phyloP scores from a whole-genome alignment of 2,329 filamentous ascomycete genomes.

The Diaporthe amygdali region DNA sequence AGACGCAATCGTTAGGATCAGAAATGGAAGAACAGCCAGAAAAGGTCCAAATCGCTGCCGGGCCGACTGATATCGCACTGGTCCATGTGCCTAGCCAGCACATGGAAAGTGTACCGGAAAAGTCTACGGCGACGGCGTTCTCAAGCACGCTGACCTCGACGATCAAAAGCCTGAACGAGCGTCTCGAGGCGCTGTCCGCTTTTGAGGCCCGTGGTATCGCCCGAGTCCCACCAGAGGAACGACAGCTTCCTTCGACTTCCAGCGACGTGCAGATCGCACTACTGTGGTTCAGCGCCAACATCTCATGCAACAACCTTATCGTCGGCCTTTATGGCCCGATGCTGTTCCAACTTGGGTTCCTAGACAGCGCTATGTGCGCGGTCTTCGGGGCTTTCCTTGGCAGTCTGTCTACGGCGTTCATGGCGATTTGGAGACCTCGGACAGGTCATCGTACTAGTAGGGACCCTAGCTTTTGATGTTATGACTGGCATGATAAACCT shows the following conservation, averaged over 20 bases:
- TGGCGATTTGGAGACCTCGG: constrained; percentile 34
- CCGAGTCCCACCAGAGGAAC: constrained; percentile 43
- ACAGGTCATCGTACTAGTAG: constrained; percentile 29
- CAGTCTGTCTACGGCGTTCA: constrained; percentile 32
- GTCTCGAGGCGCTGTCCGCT: constrained; percentile 39
- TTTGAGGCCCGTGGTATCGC: constrained; percentile 47
- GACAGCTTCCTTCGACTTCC: constrained; percentile 37
- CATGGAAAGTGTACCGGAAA: background rate
- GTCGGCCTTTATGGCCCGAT: constrained; percentile 37
- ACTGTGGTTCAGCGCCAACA: constrained; percentile 51
- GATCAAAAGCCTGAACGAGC: constrained; percentile 29
- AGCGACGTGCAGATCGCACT: constrained; percentile 45
- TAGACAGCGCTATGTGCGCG: constrained; percentile 34
- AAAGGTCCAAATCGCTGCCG: background rate
- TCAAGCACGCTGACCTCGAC: background rate
- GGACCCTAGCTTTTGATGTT: fast-evolving
- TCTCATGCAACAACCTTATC: constrained; percentile 48
- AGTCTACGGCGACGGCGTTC: background rate
- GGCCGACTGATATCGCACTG: constrained; percentile 31
- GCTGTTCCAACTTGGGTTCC: constrained; percentile 35
- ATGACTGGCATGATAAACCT: background rate
- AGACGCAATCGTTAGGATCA: fast-evolving
- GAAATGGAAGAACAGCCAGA: background rate
- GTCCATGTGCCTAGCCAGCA: constrained; percentile 34
- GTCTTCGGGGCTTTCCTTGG: constrained; percentile 34